A percentile compares a stretch with the other conserved stretches of the same genome.
Conservation (phyloP, 2,329 filamentous ascomycete genomes). For the Dothidotthia symphoricarpi region DNA sequence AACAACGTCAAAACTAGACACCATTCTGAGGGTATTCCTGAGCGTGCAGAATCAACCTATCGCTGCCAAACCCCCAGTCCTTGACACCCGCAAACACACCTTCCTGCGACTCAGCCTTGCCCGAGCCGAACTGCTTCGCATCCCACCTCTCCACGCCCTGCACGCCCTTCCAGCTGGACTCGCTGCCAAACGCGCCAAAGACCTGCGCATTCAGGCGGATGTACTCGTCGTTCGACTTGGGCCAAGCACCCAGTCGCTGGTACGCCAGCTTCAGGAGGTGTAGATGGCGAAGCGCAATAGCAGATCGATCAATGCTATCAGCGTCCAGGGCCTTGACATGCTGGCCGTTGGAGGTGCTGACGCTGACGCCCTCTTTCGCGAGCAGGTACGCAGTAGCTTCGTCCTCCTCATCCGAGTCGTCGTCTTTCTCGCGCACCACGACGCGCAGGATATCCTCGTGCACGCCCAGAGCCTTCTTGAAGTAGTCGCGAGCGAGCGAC, state of each 20-base stretch:
- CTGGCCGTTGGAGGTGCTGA: constrained; percentile 26
- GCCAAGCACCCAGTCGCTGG: constrained; percentile 46
- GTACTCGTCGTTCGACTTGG: constrained; percentile 51
- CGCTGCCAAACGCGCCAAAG: constrained; percentile 41
- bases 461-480: constrained; percentile 38
- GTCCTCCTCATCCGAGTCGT: constrained; percentile 34
- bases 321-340: constrained; percentile 24
- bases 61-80: constrained; percentile 35
- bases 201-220: constrained; percentile 49
- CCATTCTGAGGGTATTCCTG: constrained; percentile 8
- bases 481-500: constrained; percentile 39
- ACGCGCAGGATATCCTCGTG: constrained; percentile 38
- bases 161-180: constrained; percentile 42
- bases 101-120: constrained; percentile 48
- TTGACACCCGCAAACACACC: constrained; percentile 33
- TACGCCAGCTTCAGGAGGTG: constrained; percentile 42
- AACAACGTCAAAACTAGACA: too few relatives aligned
- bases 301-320: constrained; percentile 27
- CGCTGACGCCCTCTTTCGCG: constrained; percentile 35
- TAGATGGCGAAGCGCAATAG: constrained; percentile 37
- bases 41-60: constrained; percentile 14
- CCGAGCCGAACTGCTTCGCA: constrained; percentile 46
- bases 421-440: constrained; percentile 26
- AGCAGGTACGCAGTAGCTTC: constrained; percentile 41
- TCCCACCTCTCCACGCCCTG: constrained; percentile 52